Evolutionary conservation across 768 basidiomycete species (phyloP).

Genomic region (Boletus sensibilis): DNA sequence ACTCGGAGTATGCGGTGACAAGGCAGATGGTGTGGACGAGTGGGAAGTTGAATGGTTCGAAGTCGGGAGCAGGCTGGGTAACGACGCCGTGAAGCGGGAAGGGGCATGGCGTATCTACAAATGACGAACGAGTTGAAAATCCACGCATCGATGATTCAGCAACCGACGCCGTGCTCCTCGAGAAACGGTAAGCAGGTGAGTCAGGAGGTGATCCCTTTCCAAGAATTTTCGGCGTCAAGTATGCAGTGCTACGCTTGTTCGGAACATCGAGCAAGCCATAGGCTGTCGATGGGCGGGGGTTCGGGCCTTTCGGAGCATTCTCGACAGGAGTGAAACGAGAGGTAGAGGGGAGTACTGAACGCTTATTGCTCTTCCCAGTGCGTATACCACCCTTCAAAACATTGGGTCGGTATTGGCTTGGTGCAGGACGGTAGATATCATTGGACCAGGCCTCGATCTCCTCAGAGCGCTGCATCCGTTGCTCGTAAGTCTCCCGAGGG

Average conservation of each 20-base stretch:
- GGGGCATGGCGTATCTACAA: slow-evolving; percentile 75
- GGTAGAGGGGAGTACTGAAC: slow-evolving; percentile 61
- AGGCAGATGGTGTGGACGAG: slow-evolving; percentile 92
- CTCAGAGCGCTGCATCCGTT: slow-evolving; percentile 83
- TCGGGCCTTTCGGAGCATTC: slow-evolving; percentile 49
- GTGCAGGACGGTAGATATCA: slow-evolving; percentile 93
- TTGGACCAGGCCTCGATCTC: slow-evolving; percentile 97
- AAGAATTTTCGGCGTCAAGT: slow-evolving; percentile 38
- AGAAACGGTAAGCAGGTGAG: slow-evolving; percentile 65
- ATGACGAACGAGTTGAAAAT: slow-evolving; percentile 44
- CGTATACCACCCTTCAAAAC: slow-evolving; percentile 70
- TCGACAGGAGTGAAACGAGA: slow-evolving; percentile 79
- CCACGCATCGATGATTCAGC: slow-evolving; percentile 39
- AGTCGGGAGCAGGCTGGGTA: slow-evolving; percentile 88
- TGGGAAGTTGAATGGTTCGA: slow-evolving; percentile 94
- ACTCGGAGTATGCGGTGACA: slow-evolving; percentile 98
- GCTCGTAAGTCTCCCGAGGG: slow-evolving; percentile 87
- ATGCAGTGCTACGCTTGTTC: slow-evolving; percentile 60
- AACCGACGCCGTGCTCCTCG: slow-evolving; percentile 81
- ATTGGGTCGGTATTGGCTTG: slow-evolving; percentile 86
- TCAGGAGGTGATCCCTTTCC: slow-evolving; percentile 70
- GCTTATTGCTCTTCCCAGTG: slow-evolving; percentile 48
- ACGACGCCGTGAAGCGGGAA: slow-evolving; percentile 92
- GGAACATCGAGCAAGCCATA: slow-evolving; percentile 66
- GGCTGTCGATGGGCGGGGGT: slow-evolving; percentile 57